Evolutionary conservation across 2,329 filamentous ascomycete genomes (phyloP), one percentile per base, ranked within the genome.

Genomic region (Talaromyces sp.): DNA sequence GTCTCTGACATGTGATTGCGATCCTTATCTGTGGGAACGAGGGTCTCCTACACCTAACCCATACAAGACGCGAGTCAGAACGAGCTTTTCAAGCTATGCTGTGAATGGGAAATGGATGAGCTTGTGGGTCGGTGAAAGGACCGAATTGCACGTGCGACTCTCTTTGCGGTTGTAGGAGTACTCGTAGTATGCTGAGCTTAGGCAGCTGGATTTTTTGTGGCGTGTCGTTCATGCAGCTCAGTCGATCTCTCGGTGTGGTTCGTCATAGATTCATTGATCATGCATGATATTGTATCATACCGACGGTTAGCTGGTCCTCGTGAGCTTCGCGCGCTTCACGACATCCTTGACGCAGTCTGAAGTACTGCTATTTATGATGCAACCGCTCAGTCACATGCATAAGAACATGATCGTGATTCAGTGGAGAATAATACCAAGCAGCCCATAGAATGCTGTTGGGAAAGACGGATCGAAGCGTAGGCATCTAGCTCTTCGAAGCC

Each of bases 401-500:
- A 37, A 37, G 1, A 37, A 37, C 35, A 37, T 31, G 27, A 13
- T 37, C 35, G 13, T 6, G 27, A 37, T 5, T 13, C 35, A 8
- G 3, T 37, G 35, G 3, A 37, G 9, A 13, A 37, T n/a, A 19
- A 37, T 14, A 22, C 8, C 50, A 22, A 24, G 19, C 11, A 27
- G 22, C 4, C 22, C 24, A 31, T 13, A 47, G 10, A 14, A 27
- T 31, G 10, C 24, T 14, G 47, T 24, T 14, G 24, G 6, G 13
- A 27, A 52, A 52, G 48, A 52, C 27, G 11, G 9, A 33, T 33
- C 48, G 9, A 35, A 22, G 2, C n/a, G 31, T 37, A 35, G 4
- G 27, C 24, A 13, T 58, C 56, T 59, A 59, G n/a, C 56, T 45
- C 39, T 59, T 59, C 56, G 56, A 59, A 65, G 77, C 74, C 64